Base-by-base conservation (phyloP, 2,329 filamentous ascomycete species). In the Chaetothyriales sp. region DNA sequence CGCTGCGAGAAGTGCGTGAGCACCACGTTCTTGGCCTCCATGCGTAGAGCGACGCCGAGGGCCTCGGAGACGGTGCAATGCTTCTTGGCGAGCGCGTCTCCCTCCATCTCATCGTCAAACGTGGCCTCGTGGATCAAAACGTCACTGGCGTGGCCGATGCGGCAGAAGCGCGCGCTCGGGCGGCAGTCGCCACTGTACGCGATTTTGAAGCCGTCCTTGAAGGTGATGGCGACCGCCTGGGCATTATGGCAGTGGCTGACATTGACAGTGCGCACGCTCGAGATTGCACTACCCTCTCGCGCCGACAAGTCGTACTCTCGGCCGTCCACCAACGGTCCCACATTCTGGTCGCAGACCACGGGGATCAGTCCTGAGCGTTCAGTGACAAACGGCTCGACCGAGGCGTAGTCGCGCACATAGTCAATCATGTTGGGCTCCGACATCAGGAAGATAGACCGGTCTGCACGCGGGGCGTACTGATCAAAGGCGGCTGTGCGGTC, bases 1-100 rank as follows among this genome's bases (percentile, higher is more conserved):
- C 92, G 77, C 71, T 98, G 92, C 51, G 83, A 89, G 69, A 98
- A 98, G 67, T 98, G 92, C 6, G 92, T 98, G 47, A 98, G 75
- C 51, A 98, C 70, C 15, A 92, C 82, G 15, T 86, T 76, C 57
- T 82, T 79, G 0, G 89, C 92, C 25, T 77, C 69, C 92, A 98
- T 98, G 46, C 73, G 70, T 10, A 77, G 75, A 1, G 84, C 90
- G 2, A 97, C 77, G 45, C 73, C 75, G 2, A 98, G 76, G 1
- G 92, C 92, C 70, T 98, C 92, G 13, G 78, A 78, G 56, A 89
- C 86, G 7, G 92, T 98, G 43, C 79, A 86, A 71, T 98, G 92
- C 64, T 85, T 89, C 78, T 98, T 98, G 49, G 84, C 86, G 25
- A 77, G 65, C 3, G 92, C 92, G 62, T 95, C 89, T 15, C 76